Percentiles rank a stretch among this genome's conserved stretches.
These are phyloP conservation scores for Taphrina sp. DNA, from an alignment of 1,139 yeast genomes.

Conservation along the genomic window DNA sequence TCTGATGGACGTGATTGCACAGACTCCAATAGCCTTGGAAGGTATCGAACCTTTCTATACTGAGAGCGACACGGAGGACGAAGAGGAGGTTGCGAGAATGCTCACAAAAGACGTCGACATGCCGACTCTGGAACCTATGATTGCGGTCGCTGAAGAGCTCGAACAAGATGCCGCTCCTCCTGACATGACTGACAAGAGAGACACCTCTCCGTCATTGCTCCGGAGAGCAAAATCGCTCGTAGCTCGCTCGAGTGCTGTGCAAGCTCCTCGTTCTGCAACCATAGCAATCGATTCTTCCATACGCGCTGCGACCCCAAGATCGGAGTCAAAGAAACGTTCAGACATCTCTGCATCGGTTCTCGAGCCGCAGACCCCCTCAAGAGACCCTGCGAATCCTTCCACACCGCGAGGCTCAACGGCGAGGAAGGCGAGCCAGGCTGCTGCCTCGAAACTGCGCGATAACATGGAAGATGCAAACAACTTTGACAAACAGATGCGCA, in stretches of 20 bases:
- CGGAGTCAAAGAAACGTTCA: background rate
- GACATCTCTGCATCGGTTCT: background rate
- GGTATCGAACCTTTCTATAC: constrained; percentile 50
- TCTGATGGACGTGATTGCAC: constrained; percentile 54
- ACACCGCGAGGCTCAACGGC: constrained; percentile 22
- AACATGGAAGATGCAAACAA: constrained; percentile 31
- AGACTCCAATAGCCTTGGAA: constrained; percentile 50
- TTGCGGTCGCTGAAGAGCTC: background rate
- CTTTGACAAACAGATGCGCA: constrained; percentile 14
- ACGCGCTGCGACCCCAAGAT: background rate
- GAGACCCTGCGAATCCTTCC: background rate
- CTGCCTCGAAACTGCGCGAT: constrained; percentile 33
- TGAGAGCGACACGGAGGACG: constrained; percentile 37
- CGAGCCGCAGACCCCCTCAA: constrained; percentile 3
- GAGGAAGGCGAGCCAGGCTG: constrained; percentile 10
- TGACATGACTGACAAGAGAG: constrained; percentile 6
- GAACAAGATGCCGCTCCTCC: constrained; percentile 4
- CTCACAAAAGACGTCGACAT: constrained; percentile 28
- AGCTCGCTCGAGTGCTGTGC: background rate
- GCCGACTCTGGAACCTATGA: background rate
- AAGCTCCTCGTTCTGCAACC: background rate
- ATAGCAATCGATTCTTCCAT: no score
- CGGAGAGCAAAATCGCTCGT: no score
- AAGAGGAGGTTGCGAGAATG: constrained; percentile 36
- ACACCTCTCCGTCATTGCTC: constrained; percentile 6